These are phyloP conservation scores for Backusella tuberculispora DNA, from an alignment of 192 early-diverging fungal species.

Conservation along the genomic window DNA sequence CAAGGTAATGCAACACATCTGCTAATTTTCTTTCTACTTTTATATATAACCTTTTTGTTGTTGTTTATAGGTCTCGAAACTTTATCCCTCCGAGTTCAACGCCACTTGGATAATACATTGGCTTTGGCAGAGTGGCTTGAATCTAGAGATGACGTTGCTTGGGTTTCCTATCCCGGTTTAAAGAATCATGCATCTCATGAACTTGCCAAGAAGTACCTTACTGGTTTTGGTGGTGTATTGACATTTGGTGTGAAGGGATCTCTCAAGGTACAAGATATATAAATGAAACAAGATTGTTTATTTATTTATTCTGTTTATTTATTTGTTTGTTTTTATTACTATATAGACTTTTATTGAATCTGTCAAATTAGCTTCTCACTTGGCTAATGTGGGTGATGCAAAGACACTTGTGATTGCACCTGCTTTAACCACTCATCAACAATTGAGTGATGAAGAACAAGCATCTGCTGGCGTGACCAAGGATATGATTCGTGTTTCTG, in stretches of 20 bases:
- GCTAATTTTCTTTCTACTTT: too few species aligned
- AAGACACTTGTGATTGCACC: constrained; percentile 90
- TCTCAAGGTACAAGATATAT: constrained; percentile 20
- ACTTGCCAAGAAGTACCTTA: constrained; percentile 83
- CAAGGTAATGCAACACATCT: constrained; percentile 52
- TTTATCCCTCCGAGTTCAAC: constrained; percentile 84
- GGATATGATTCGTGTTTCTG: constrained; percentile 83
- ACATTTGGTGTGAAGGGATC: constrained; percentile 71
- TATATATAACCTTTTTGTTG: not conserved
- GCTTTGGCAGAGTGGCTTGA: constrained; percentile 81
- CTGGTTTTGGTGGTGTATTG: constrained; percentile 87
- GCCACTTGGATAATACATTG: constrained; percentile 81
- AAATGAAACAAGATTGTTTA: not conserved
- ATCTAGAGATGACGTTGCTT: constrained; percentile 71
- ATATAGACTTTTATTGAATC: constrained; percentile 68
- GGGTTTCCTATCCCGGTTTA: constrained; percentile 91
- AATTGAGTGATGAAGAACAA: constrained; percentile 84
- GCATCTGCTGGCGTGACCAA: constrained; percentile 72
- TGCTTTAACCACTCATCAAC: constrained; percentile 85
- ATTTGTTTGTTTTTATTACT: not conserved
- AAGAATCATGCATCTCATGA: constrained; percentile 75
- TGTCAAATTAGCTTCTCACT: constrained; percentile 83
- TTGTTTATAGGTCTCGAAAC: constrained; percentile 76
- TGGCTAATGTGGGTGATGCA: constrained; percentile 96
- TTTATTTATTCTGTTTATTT: not conserved